Percentiles rank a stretch among this genome's conserved stretches.
Conservation (phyloP, 2,329 filamentous ascomycete genomes). For the Aspergillus vadensis region DNA sequence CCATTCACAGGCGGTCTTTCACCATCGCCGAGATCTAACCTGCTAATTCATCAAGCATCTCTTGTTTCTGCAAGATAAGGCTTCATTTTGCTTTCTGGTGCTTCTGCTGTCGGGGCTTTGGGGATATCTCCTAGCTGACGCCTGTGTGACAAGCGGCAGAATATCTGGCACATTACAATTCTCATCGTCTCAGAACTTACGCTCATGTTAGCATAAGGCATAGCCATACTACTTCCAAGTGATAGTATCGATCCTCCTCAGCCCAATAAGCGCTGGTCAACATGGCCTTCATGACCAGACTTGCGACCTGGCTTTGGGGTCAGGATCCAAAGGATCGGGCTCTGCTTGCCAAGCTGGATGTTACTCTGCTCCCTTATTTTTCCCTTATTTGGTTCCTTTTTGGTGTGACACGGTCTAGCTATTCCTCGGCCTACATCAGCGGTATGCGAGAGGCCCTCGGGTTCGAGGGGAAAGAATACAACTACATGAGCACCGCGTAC, state of each 20-base stretch:
- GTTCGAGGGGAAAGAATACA: constrained; percentile 45
- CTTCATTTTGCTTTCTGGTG: neutral
- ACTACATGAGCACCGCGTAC: constrained; percentile 43
- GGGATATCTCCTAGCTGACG: too few relatives aligned
- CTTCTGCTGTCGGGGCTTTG: too few relatives aligned
- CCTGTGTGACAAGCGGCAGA: too few relatives aligned
- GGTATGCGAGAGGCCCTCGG: constrained; percentile 44
- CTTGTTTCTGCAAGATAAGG: neutral
- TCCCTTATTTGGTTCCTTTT: constrained; percentile 53
- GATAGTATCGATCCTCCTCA: too few relatives aligned
- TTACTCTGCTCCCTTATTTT: constrained; percentile 49
- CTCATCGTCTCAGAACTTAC: too few relatives aligned
- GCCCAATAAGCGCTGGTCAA: too few relatives aligned
- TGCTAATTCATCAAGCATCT: neutral
- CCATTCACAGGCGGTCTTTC: neutral
- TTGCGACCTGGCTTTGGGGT: constrained; percentile 12
- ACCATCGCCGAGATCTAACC: neutral
- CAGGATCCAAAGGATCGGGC: constrained; percentile 7
- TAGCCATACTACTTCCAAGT: too few relatives aligned
- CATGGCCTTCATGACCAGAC: neutral
- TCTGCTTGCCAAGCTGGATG: constrained; percentile 41
- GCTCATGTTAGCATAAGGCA: too few relatives aligned
- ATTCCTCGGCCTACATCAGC: constrained; percentile 48
- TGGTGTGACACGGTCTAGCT: constrained; percentile 49
- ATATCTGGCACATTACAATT: too few relatives aligned